These are phyloP conservation scores for Trichoderma sp. DNA, from an alignment of 2,329 filamentous ascomycete species.

Conservation along the genomic window DNA sequence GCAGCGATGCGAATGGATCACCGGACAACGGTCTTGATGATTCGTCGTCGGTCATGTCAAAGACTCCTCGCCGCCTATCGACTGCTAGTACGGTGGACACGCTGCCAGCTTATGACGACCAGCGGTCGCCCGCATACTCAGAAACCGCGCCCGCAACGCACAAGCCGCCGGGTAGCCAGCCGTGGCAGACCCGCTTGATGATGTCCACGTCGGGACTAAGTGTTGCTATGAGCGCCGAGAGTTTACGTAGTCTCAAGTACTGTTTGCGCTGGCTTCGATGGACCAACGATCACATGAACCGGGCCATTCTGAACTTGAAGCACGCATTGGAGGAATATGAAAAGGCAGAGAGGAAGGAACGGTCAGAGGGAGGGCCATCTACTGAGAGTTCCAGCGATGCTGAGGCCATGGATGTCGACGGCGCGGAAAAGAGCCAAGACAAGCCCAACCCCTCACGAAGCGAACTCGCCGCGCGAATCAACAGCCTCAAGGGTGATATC, in stretches of 20 bases:
- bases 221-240: constrained; percentile 87
- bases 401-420: constrained; percentile 12
- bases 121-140: constrained; percentile 71
- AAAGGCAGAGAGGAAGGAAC: constrained; percentile 28
- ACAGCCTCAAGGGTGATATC: constrained; percentile 65
- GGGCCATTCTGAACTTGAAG: constrained; percentile 71
- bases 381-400: background rate
- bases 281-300: constrained; percentile 78
- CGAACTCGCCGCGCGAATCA: constrained; percentile 62
- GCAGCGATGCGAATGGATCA: constrained; percentile 28
- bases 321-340: constrained; percentile 80
- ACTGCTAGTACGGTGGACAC: constrained; percentile 69
- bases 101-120: constrained; percentile 80
- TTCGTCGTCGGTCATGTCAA: constrained; percentile 29
- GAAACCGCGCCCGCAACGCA: constrained; percentile 47
- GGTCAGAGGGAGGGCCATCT: constrained; percentile 13
- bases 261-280: constrained; percentile 77
- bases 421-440: constrained; percentile 22
- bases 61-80: constrained; percentile 53
- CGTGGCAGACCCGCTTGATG: constrained; percentile 81
- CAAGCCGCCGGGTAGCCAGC: constrained; percentile 31
- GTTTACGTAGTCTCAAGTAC: constrained; percentile 77
- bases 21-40: constrained; percentile 24
- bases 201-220: constrained; percentile 89
- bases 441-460: constrained; percentile 33